Evolutionary conservation across 108 stramenopile genomes (phyloP).

Genomic region (Craspedostauros australis): DNA sequence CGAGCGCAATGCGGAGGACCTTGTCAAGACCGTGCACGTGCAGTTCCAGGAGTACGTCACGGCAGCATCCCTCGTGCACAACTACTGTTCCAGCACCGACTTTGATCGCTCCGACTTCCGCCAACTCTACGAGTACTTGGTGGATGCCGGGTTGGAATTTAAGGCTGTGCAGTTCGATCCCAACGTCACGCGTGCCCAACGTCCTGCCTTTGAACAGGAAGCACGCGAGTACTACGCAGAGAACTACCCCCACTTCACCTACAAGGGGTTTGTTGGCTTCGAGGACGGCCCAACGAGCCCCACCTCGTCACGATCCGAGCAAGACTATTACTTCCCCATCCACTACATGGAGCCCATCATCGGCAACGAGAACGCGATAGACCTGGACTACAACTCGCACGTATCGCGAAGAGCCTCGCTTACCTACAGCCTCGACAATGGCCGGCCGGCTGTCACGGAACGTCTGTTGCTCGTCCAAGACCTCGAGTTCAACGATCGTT

Average conservation of each 20-base stretch:
- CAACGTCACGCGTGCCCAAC: constrained; percentile 23
- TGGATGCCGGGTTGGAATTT: constrained; percentile 10
- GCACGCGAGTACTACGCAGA: constrained; percentile 17
- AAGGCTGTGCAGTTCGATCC: constrained; percentile 28
- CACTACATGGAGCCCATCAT: constrained; percentile 41
- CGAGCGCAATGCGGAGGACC: constrained; percentile 13
- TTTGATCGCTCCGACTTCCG: constrained; percentile 24
- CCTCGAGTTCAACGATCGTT: too few species aligned
- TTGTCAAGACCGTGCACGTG: constrained; percentile 5
- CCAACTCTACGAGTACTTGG: constrained; percentile 31
- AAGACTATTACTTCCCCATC: constrained; percentile 31
- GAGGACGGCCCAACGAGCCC: background rate
- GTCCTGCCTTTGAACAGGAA: constrained; percentile 23
- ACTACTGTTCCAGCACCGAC: background rate
- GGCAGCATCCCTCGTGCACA: constrained; percentile 24
- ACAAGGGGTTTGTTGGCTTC: constrained; percentile 26
- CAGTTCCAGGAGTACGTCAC: constrained; percentile 29
- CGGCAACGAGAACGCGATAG: constrained; percentile 41
- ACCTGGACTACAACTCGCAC: constrained; percentile 18
- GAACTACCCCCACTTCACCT: constrained; percentile 25
- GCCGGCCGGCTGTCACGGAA: constrained; percentile 11
- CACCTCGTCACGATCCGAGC: too few species aligned
- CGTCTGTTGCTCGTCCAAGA: constrained; percentile 16
- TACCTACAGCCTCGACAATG: background rate
- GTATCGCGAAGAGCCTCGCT: constrained; percentile 1